Evolutionary conservation across 768 basidiomycete species (phyloP).

Genomic region (Neoboletus magnificus): DNA sequence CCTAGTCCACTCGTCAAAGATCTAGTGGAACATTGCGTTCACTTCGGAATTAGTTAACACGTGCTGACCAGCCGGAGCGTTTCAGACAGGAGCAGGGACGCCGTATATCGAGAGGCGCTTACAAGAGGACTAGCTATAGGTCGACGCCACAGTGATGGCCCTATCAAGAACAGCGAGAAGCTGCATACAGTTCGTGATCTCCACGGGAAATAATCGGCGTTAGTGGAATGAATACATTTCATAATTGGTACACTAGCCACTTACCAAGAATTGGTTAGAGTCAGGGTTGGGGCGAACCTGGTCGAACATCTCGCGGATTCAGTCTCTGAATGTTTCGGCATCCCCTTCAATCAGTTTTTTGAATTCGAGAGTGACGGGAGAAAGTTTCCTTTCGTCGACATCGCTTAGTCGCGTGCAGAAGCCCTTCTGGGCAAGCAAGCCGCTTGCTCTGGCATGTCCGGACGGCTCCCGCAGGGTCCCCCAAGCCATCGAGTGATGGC

Average conservation of each 20-base stretch:
- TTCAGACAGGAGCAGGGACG: conserved; percentile 22
- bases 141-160: conserved; percentile 15
- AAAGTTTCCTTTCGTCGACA: conserved; percentile 8
- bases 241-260: neutral
- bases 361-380: conserved; percentile 20
- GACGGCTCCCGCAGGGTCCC: conserved; percentile 5
- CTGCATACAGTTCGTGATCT: conserved; percentile 2
- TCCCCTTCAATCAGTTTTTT: conserved; percentile 23
- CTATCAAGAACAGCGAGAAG: conserved; percentile 13
- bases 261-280: neutral
- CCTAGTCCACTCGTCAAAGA: conserved; percentile 41
- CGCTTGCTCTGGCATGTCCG: conserved; percentile 8
- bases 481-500: conserved; percentile 19
- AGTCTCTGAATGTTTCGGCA: conserved; percentile 17
- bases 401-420: conserved; percentile 7
- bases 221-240: no score
- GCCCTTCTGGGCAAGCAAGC: conserved; percentile 24
- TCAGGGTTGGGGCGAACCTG: neutral
- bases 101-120: conserved; percentile 18
- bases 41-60: no score
- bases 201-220: neutral
- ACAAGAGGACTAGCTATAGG: conserved; percentile 15
- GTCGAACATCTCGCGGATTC: conserved; percentile 27
- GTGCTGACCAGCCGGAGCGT: conserved; percentile 19
- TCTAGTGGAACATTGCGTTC: conserved; percentile 7